Conservation (phyloP, 495 filamentous ascomycete species). For the Bathelium albidoporum region DNA sequence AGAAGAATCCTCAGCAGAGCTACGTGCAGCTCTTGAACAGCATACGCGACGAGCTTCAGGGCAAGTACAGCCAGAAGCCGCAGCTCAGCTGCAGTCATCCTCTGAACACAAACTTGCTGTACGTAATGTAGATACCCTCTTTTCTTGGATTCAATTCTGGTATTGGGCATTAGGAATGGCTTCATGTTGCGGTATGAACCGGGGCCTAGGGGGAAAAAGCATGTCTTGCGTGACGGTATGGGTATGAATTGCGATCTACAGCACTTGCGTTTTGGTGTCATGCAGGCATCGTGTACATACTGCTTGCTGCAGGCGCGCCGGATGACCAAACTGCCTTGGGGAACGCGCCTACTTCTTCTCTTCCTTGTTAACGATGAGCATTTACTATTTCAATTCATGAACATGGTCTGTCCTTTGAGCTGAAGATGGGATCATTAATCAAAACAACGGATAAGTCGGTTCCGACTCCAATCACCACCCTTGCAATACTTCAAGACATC, state of each 20-base stretch:
- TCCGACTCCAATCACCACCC: too few species aligned
- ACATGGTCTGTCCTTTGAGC: too few species aligned
- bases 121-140: conserved; percentile 27
- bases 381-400: too few species aligned
- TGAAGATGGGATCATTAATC: too few species aligned
- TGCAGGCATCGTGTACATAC: background rate
- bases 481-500: too few species aligned
- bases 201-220: background rate
- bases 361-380: background rate
- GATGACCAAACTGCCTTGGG: too few species aligned
- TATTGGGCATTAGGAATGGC: background rate
- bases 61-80: conserved; percentile 90
- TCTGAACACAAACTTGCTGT: conserved; percentile 39
- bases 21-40: conserved; percentile 92
- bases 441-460: too few species aligned
- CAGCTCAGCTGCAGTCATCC: conserved; percentile 96
- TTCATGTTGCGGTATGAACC: background rate
- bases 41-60: conserved; percentile 82
- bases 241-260: background rate
- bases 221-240: background rate
- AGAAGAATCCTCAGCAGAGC: conserved; percentile 97
- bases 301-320: background rate
- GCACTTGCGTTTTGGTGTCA: background rate
- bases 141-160: background rate
- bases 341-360: background rate